Evolutionary conservation across 176 grass and related monocot species (phyloP).

Genomic region (Cocos nucifera): DNA sequence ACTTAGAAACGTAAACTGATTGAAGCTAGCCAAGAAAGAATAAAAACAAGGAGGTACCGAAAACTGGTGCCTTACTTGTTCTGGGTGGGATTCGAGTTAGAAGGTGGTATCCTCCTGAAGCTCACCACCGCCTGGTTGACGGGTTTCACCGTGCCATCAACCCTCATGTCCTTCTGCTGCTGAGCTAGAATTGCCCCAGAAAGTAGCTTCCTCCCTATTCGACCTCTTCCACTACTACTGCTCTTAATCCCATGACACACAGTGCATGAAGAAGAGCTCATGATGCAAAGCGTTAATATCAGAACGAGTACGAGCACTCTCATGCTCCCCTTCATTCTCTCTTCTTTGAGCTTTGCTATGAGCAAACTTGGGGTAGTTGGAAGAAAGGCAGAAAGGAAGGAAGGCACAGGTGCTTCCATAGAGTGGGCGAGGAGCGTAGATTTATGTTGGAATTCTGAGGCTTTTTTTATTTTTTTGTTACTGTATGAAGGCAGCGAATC

Average conservation of each 20-base stretch:
- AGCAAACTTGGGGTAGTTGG: too few species aligned
- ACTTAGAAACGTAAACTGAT: too few species aligned
- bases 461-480: background rate
- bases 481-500: conserved; percentile 2
- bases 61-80: background rate
- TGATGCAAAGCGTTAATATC: background rate
- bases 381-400: too few species aligned
- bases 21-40: too few species aligned
- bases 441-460: too few species aligned
- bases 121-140: conserved; percentile 1
- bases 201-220: conserved; percentile 1
- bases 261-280: background rate
- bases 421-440: too few species aligned
- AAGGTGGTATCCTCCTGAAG: conserved; percentile 22
- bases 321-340: background rate
- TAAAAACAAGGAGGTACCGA: too few species aligned
- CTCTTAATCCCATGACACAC: too few species aligned
- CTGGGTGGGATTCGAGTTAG: conserved; percentile 12
- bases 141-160: background rate
- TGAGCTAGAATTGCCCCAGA: too few species aligned
- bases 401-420: too few species aligned
- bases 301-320: background rate
- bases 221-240: background rate
- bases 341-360: background rate
- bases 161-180: too few species aligned